Percentiles rank a stretch among this genome's conserved stretches.
phyloP scores from a whole-genome alignment of 306 rosid species.

The Geum urbanum region DNA sequence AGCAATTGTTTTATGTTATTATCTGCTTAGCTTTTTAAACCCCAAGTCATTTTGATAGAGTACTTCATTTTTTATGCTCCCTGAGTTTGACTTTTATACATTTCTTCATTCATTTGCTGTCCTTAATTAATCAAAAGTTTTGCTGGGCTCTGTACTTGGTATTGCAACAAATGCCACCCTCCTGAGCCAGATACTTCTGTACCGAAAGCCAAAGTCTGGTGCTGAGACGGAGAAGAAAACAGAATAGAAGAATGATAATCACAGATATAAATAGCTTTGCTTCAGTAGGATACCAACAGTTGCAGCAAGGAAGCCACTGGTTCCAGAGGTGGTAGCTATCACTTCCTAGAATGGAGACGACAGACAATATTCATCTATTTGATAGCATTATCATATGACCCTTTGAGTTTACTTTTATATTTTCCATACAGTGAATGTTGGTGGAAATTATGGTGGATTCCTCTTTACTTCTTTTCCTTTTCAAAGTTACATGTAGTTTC shows the following conservation, averaged over 20 bases:
- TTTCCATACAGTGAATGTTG: background rate
- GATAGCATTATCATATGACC: background rate
- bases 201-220: constrained; percentile 44
- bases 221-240: constrained; percentile 68
- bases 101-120: constrained; percentile 14
- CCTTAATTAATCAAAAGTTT: constrained; percentile 55
- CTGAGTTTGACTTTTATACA: background rate
- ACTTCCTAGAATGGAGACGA: background rate
- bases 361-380: background rate
- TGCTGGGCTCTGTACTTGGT: constrained; percentile 77
- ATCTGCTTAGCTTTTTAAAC: background rate
- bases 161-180: constrained; percentile 67
- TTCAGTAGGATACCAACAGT: constrained; percentile 18
- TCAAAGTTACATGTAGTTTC: background rate
- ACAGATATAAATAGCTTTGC: constrained; percentile 10
- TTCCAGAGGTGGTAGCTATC: constrained; percentile 1
- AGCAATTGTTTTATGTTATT: background rate
- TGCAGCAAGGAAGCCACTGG: constrained; percentile 13
- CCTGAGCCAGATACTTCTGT: constrained; percentile 68
- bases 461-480: constrained; percentile 1
- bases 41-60: background rate
- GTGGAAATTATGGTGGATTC: constrained; percentile 15
- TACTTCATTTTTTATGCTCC: background rate
- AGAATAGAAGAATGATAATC: constrained; percentile 32
- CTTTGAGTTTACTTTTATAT: background rate